These are phyloP conservation scores for Globisporangium cylindrosporum DNA, from an alignment of 352 stramenopile genomes.

Conservation along the genomic window DNA sequence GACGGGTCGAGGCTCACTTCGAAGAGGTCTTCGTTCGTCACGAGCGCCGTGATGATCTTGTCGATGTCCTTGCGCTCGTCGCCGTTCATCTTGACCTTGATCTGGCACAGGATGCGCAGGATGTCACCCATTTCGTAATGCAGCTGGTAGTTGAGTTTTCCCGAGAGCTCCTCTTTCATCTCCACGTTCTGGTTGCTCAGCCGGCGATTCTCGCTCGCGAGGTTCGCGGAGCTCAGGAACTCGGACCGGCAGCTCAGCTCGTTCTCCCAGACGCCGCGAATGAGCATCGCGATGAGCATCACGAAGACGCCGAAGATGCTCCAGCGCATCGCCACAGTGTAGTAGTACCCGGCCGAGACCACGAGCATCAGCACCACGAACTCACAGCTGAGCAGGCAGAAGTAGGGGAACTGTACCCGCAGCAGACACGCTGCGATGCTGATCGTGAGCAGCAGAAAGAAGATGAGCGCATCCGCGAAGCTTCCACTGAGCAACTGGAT, in stretches of 20 bases:
- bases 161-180: conserved; percentile 62
- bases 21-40: conserved; percentile 65
- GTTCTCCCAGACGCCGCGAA: conserved; percentile 41
- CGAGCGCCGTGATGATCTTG: conserved; percentile 67
- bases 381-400: conserved; percentile 32
- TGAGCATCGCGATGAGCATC: conserved; percentile 29
- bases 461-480: conserved; percentile 41
- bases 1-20: conserved; percentile 49
- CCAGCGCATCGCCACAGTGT: conserved; percentile 20
- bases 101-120: conserved; percentile 61
- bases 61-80: conserved; percentile 54
- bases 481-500: conserved; percentile 30
- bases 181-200: conserved; percentile 67
- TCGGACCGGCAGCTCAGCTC: conserved; percentile 42
- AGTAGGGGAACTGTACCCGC: conserved; percentile 58
- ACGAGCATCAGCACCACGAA: conserved; percentile 33
- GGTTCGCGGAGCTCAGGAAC: conserved; percentile 52
- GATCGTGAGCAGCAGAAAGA: conserved; percentile 40
- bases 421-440: conserved; percentile 39
- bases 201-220: conserved; percentile 52
- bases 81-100: conserved; percentile 60
- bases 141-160: conserved; percentile 59
- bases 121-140: conserved; percentile 79
- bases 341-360: conserved; percentile 26
- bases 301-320: conserved; percentile 34